Base-by-base conservation (phyloP, 371 early-diverging fungal genomes). In the Mortierella sp. region DNA sequence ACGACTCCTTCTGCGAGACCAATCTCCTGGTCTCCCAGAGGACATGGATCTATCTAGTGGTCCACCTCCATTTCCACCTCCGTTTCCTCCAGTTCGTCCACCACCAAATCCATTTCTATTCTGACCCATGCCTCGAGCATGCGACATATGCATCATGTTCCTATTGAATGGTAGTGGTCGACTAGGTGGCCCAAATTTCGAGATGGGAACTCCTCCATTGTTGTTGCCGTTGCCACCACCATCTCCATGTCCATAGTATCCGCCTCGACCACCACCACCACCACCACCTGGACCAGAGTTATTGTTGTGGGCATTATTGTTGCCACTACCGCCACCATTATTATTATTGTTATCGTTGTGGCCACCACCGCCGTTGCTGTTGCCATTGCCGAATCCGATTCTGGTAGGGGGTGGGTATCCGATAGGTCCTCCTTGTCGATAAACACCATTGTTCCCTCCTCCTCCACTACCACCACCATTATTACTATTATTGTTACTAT, bases 61-160 rank as follows among this genome's bases (percentile, higher is more conserved):
- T 40, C 68, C 70, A 26, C 64, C 60, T 32, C 62, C 67, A 35
- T 61, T 57, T 40, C 65, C 65, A 45, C 49, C 49, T 32, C 58
- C 63, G 17, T 43, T 32, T 1, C 57, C 51, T 0, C 29, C 13
- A 43, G 47, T 29, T 17, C 64, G 51, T 29, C 61, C 65, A 31
- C 65, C 68, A 7, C 64, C 79, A 53, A 66, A 72, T 22, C 70
- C 72, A 28, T 55, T 29, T 28, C 79, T 66, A 29, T 49, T 51
- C 12, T 54, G 64, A 12, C 60, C 35, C 29, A 59, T 45, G 19
- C 74, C 80, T 22, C 80, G 43, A 40, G 64, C 54, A 53, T 70
- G 74, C 2, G 70, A 64, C 74, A 79, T 79, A 29, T 61, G 74
- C 74, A 73, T 67, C 80, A 73, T 78, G n/a, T 51, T 69, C 60